Percentiles rank a stretch among this genome's conserved stretches.
Evolutionary conservation across 805 yeast species (phyloP).

Genomic region (baker's yeast (Saccharomyces cerevisiae)): DNA sequence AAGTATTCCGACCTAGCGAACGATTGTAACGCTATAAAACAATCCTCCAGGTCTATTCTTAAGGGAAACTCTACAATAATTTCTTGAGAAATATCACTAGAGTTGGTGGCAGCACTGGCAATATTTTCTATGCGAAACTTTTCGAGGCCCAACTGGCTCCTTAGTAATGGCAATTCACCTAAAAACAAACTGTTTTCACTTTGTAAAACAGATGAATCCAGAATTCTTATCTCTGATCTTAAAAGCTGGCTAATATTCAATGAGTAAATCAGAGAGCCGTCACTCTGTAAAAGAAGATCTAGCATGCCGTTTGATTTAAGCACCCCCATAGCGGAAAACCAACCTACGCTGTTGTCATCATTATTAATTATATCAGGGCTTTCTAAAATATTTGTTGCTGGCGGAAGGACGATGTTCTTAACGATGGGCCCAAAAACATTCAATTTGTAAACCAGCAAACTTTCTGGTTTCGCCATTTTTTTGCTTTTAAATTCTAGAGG

Average conservation of each 20-base stretch:
- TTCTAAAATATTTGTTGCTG: not conserved
- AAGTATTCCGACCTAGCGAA: slow-evolving; percentile 47
- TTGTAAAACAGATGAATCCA: slow-evolving; percentile 56
- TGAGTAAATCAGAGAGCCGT: slow-evolving; percentile 53
- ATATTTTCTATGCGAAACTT: not conserved
- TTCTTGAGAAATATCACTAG: slow-evolving; percentile 24
- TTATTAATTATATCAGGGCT: not conserved
- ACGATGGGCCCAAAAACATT: slow-evolving; percentile 54
- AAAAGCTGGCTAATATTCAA: slow-evolving; percentile 45
- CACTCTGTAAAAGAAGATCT: slow-evolving; percentile 52
- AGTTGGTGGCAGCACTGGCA: slow-evolving; percentile 13
- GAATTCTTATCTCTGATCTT: slow-evolving; percentile 53
- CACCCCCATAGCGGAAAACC: slow-evolving; percentile 70
- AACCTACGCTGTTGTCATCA: slow-evolving; percentile 36
- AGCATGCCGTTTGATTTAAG: slow-evolving; percentile 55
- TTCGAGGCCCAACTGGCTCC: slow-evolving; percentile 29
- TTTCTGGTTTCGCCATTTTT: slow-evolving; percentile 26
- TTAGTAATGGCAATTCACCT: slow-evolving; percentile 47
- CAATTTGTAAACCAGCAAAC: slow-evolving; percentile 53
- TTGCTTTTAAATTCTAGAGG: slow-evolving; percentile 13
- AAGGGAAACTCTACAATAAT: slow-evolving; percentile 52
- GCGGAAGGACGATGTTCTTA: slow-evolving; percentile 16
- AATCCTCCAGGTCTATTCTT: slow-evolving; percentile 64
- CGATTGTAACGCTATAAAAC: slow-evolving; percentile 62
- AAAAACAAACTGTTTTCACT: slow-evolving; percentile 51